Base-by-base conservation (phyloP, 2,329 filamentous ascomycete species). In the Alternaria ventricosa region DNA sequence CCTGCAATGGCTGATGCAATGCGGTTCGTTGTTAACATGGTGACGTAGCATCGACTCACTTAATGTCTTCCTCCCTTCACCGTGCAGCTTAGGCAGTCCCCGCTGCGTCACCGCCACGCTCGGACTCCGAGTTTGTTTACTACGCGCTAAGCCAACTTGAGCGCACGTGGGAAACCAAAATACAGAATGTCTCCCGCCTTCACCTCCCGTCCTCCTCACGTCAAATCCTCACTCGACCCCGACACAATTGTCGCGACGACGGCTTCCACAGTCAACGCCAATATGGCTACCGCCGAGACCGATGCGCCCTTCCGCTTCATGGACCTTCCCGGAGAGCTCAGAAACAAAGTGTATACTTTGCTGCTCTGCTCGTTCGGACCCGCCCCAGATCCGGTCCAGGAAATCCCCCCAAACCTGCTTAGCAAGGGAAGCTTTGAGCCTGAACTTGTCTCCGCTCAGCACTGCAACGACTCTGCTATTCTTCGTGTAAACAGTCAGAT, bases 291-390 rank as follows among this genome's bases (percentile, higher is more conserved):
- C 8, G 15, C 45, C 8, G 45, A 27, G 10, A 15, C 8, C 10
- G 5, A 25, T 2, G 1, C 45, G n/a, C 18, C 27, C 28, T 47
- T 61, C 41, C 61, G 64, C 20, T 69, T 71, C 49, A 47, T 55
- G 27, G 61, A 65, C 20, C 50, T 67, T 10, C 68, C 66, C 4
- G 36, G 56, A 33, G 68, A 67, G 20, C 60, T 69, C 6, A 58
- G 68, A 6, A 53, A 69, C 27, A 64, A 66, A 18, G 55, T 71
- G 7, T 71, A 67, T 23, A 45, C 64, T 67, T 11, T 71, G 58
- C 55, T 28, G 3, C 15, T 49, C 25, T 41, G 36, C n/a, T 41
- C 36, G n/a, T 41, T 41, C 2, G 36, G 36, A 41, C 36, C 36
- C 1, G 3, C 36, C 36, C 36, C 36, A 41, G 0, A 0, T 10